Percentiles rank a stretch among this genome's conserved stretches.
Evolutionary conservation across 1,284 basidiomycete genomes (phyloP).

Genomic region (Microbotryum intermedium): DNA sequence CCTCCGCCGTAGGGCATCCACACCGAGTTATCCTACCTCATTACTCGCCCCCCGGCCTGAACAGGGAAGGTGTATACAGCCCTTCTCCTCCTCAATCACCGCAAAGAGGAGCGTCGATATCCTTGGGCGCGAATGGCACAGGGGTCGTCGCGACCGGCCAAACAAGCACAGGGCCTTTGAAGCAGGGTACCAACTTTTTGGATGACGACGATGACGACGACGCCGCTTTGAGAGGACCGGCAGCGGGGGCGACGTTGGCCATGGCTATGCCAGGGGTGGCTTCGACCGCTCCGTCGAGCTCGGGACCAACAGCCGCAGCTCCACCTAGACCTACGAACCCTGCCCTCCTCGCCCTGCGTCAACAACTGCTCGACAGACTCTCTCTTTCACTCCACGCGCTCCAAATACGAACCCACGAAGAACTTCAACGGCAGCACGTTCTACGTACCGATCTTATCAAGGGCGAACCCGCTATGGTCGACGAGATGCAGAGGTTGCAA

Average conservation of each 20-base stretch:
- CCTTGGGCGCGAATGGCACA: neutral
- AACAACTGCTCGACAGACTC: constrained; percentile 66
- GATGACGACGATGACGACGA: too few species aligned
- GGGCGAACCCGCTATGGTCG: constrained; percentile 83
- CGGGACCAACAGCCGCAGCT: constrained; percentile 11
- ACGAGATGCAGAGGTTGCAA: constrained; percentile 90
- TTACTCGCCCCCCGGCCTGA: too few species aligned
- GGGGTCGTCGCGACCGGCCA: neutral
- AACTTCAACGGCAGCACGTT: constrained; percentile 65
- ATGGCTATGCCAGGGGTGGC: neutral
- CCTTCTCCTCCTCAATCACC: too few species aligned
- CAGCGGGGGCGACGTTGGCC: neutral
- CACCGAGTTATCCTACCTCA: too few species aligned
- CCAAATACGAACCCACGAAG: constrained; percentile 55
- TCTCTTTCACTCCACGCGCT: constrained; percentile 53
- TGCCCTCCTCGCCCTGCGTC: constrained; percentile 75
- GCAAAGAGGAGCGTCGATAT: too few species aligned
- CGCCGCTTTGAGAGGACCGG: too few species aligned
- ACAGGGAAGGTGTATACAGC: too few species aligned
- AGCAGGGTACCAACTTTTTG: too few species aligned
- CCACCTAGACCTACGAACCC: constrained; percentile 66
- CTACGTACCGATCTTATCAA: constrained; percentile 74
- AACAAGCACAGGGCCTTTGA: too few species aligned
- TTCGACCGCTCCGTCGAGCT: neutral
- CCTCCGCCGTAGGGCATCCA: too few species aligned